These are phyloP conservation scores for Rhizopogon sp. DNA, from an alignment of 768 basidiomycete genomes.

Conservation along the genomic window DNA sequence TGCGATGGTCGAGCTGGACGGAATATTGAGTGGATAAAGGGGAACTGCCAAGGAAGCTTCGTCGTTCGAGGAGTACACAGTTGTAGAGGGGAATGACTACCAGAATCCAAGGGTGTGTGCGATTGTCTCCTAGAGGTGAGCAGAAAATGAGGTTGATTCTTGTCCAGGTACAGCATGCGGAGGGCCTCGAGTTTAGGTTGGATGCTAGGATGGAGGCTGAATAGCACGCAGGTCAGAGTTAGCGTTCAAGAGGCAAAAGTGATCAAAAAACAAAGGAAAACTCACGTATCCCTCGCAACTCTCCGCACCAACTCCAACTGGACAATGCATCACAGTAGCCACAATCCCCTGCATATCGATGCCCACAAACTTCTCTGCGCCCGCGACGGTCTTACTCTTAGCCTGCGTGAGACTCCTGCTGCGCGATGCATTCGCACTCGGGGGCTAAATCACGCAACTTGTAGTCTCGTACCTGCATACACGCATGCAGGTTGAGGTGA, in stretches of 20 bases:
- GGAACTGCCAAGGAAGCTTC: too few relatives aligned
- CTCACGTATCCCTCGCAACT: constrained; percentile 75
- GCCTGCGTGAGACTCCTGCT: constrained; percentile 5
- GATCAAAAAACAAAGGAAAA: constrained; percentile 4
- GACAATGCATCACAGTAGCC: constrained; percentile 81
- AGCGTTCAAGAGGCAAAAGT: background rate
- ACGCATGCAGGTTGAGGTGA: constrained; percentile 72
- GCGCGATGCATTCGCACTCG: background rate
- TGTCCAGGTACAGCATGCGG: too few relatives aligned
- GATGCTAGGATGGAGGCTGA: constrained; percentile 48
- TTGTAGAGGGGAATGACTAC: too few relatives aligned
- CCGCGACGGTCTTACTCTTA: background rate
- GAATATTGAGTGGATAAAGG: too few relatives aligned
- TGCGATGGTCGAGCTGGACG: too few relatives aligned
- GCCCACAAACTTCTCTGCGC: constrained; percentile 22
- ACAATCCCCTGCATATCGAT: constrained; percentile 89
- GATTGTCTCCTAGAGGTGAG: too few relatives aligned
- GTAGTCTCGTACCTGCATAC: constrained; percentile 94
- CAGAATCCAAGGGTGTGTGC: too few relatives aligned
- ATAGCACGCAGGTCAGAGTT: background rate
- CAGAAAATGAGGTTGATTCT: too few relatives aligned
- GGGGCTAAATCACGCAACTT: constrained; percentile 7
- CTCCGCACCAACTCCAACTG: constrained; percentile 94
- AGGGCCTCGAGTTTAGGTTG: too few relatives aligned
- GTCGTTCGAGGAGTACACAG: too few relatives aligned